phyloP scores from a whole-genome alignment of 73 alveolate species.

The Paramecium primaurelia region DNA sequence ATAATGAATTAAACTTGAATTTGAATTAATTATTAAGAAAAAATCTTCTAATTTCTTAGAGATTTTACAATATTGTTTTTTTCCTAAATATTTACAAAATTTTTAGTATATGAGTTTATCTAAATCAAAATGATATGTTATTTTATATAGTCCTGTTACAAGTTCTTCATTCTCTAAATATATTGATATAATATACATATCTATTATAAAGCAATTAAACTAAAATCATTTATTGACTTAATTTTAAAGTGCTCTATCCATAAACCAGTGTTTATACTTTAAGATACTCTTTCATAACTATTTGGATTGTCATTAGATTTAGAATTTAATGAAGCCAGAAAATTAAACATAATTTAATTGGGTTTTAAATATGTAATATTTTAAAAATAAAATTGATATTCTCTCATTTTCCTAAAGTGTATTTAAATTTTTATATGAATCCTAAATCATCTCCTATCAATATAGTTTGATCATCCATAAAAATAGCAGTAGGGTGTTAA shows the following conservation, averaged over 20 bases:
- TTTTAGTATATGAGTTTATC: neutral
- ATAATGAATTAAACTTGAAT: neutral
- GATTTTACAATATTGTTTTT: neutral
- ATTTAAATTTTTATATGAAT: neutral
- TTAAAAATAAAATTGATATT: neutral
- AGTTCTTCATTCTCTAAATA: neutral
- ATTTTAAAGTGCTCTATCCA: neutral
- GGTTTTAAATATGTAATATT: neutral
- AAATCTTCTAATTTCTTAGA: neutral
- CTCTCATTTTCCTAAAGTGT: neutral
- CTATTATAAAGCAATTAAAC: neutral
- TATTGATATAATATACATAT: neutral
- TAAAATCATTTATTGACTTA: neutral
- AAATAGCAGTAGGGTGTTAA: neutral
- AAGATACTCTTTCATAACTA: neutral
- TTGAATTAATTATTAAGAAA: neutral
- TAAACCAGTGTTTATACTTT: neutral
- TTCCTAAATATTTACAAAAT: neutral
- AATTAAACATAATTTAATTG: neutral
- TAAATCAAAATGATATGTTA: neutral
- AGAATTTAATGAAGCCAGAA: neutral
- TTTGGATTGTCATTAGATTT: neutral
- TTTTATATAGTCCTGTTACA: neutral
- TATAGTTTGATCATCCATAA: neutral
- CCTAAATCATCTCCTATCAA: neutral